Evolutionary conservation across 306 rosid genomes (phyloP).

Genomic region (Cotoneaster glaucophyllus): DNA sequence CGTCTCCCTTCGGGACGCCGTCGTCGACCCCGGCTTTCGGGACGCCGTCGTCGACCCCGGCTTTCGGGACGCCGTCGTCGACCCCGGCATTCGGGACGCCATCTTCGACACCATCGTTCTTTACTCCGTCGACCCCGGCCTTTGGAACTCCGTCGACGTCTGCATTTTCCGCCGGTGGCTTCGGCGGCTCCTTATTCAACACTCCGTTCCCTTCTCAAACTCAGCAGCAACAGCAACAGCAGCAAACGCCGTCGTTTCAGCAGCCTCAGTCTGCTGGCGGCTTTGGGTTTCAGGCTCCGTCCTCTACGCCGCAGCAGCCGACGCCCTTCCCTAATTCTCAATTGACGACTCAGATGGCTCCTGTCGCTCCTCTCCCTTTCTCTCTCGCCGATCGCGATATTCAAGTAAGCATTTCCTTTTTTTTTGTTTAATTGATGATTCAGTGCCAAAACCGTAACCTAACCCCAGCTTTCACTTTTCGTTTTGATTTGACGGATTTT

Average conservation of each 20-base stretch:
- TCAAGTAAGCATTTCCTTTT: conserved; percentile 40
- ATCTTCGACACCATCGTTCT: conserved; percentile 35
- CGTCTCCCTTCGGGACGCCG: conserved; percentile 46
- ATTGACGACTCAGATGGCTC: conserved; percentile 89
- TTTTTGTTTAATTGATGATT: neutral
- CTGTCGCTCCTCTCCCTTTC: conserved; percentile 78
- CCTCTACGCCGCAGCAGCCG: conserved; percentile 34
- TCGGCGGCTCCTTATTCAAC: conserved; percentile 45
- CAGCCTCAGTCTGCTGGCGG: conserved; percentile 43
- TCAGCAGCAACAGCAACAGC: conserved; percentile 38
- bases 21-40: conserved; percentile 44
- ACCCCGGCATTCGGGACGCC: conserved; percentile 36
- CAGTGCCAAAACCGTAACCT: neutral
- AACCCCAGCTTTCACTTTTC: neutral
- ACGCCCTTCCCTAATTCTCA: conserved; percentile 46
- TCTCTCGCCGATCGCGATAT: conserved; percentile 89
- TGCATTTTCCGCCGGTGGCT: conserved; percentile 48
- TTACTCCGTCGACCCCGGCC: conserved; percentile 49
- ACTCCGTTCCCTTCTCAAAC: conserved; percentile 53
- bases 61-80: conserved; percentile 43
- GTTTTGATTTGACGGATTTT: neutral
- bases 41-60: conserved; percentile 19
- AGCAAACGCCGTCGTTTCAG: conserved; percentile 16
- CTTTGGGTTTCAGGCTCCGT: conserved; percentile 51
- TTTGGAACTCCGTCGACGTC: conserved; percentile 54